Evolutionary conservation across 2,329 filamentous ascomycete genomes (phyloP), one percentile per base, ranked within the genome.

Genomic region (Cercospora citrullina): DNA sequence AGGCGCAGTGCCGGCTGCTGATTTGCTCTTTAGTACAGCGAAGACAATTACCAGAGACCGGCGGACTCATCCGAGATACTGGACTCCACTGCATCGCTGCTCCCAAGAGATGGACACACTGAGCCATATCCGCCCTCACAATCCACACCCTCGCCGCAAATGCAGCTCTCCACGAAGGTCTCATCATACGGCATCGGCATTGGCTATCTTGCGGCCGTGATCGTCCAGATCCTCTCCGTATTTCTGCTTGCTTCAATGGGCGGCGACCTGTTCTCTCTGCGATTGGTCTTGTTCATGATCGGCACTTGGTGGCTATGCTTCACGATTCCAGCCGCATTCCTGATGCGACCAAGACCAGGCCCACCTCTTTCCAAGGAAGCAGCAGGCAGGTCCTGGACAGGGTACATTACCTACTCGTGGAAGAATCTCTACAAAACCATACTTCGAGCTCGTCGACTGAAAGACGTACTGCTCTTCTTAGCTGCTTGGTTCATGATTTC

Each of bases 291-390:
- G 9, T 93, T 96, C 78, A 81, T 94, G 66, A 89, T 98, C 63
- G 95, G 95, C 36, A 79, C 88, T 30, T 99, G 95, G 95, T 99
- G 95, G 95, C 88, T 94, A 55, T 68, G 91, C 36, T 98, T 99
- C 78, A 96, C 92, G 3, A 88, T 98, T 65, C 95, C 95, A 0
- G 89, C 93, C 0, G 92, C 92, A 2, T 80, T 96, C 74, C 97
- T 93, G 91, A 84, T 99, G 31, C 89, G 94, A 48, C 89, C 94
- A 4, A 88, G 95, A 62, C 95, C 95, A 1, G 95, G 95, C 0
- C 95, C 95, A 30, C 93, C 94, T 6, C 72, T 84, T 2, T 74
- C 79, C 4, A 61, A 60, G 39, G 45, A 69, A 72, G 80, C 31
- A 71, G 72, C 65, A 65, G 62, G 57, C 21, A 71, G 74, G 21